phyloP scores from a whole-genome alignment of 116 monocot genomes.

The Papilionanthe hybrid region DNA sequence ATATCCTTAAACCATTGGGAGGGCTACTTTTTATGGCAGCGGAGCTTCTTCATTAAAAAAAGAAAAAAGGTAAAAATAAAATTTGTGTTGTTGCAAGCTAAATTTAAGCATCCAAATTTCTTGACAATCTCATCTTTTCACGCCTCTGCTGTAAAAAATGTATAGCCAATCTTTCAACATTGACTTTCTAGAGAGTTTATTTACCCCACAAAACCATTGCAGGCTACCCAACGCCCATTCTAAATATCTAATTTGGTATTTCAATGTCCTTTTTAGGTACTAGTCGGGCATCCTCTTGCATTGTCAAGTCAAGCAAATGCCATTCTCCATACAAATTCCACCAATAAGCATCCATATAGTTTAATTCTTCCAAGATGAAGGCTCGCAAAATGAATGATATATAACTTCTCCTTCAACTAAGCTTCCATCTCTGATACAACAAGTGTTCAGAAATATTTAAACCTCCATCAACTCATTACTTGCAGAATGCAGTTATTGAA shows the following conservation, averaged over 20 bases:
- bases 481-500: neutral
- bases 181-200: neutral
- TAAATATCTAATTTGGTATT: neutral
- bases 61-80: neutral
- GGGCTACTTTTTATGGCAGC: neutral
- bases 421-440: neutral
- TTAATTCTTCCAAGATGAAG: neutral
- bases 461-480: neutral
- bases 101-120: neutral
- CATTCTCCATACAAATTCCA: neutral
- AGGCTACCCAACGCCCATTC: neutral
- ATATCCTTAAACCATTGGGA: neutral
- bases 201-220: neutral
- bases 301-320: neutral
- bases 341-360: neutral
- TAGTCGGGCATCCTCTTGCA: neutral
- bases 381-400: neutral
- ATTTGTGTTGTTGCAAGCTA: neutral
- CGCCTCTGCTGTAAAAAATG: too few species aligned
- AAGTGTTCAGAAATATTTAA: neutral
- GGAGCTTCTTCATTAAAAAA: neutral
- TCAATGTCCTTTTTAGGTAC: neutral
- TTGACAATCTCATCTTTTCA: neutral
- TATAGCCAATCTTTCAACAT: too few species aligned
- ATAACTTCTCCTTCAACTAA: neutral